Evolutionary conservation across 2,329 filamentous ascomycete genomes (phyloP), one percentile per base, ranked within the genome.

Genomic region (Canariomyces notabilis): DNA sequence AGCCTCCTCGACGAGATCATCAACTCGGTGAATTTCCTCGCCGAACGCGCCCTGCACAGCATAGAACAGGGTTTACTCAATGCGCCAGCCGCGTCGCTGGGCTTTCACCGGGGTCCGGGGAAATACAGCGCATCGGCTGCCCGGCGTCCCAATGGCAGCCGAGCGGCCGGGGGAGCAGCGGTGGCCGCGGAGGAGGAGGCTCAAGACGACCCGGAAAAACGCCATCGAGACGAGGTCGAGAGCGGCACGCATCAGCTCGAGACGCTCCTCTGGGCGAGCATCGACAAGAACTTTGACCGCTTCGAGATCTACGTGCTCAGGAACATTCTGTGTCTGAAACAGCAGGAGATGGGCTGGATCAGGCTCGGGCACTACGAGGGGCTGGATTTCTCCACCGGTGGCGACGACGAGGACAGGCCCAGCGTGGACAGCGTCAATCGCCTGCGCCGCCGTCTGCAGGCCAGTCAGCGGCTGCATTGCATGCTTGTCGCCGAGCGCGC

Each of bases 1-100:
- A 87, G 87, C 51, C 80, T 98, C 34, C 85, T 98, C 61, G 93
- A 98, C 79, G 91, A 97, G 69, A 90, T 97, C 59, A 95, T 97
- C 72, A 96, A 97, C 73, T 87, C 85, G 45, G 82, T 96, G 66
- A 98, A 97, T 72, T 87, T 91, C 61, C 80, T 96, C 59, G 85
- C 93, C 60, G 93, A 95, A 68, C 85, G 85, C 65, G 90, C 89
- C 44, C 83, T 95, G 60, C 87, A 88, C 60, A 88, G 86, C 50
- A 82, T 97, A 55, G 93, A 97, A 67, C 80, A 82, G 45, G 87
- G 88, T 1, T 81, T 98, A 16, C 74, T 88, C 39, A 77, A 77
- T 41, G 83, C 86, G 2, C 80, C 86, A 1, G 86, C 90, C 0
- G 74, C 83, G 20, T 76, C 80, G 12, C 79, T 98, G 26, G 93